Evolutionary conservation across 2,329 filamentous ascomycete species (phyloP).

Genomic region (Beauveria australis): DNA sequence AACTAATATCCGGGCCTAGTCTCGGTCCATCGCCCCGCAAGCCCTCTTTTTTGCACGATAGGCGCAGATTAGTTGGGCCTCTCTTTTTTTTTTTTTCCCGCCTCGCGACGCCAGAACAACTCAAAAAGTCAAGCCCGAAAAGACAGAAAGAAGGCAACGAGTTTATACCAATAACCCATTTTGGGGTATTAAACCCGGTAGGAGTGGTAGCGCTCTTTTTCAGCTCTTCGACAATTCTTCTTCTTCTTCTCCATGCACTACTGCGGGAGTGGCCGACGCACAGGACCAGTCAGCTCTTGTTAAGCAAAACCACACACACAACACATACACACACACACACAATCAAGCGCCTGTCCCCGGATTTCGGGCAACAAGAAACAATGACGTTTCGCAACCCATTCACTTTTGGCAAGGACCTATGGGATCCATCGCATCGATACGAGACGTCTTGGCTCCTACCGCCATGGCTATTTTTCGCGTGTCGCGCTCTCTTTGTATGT

Average conservation of each 20-base stretch:
- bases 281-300: too few species aligned
- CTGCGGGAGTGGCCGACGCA: too few species aligned
- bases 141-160: neutral
- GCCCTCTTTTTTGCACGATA: neutral
- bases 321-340: neutral
- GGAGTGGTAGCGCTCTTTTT: too few species aligned
- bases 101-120: neutral
- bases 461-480: constrained; percentile 51
- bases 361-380: neutral
- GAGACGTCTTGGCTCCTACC: constrained; percentile 75
- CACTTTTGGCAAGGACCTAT: constrained; percentile 33
- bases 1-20: too few species aligned
- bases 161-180: too few species aligned
- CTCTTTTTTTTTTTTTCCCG: too few species aligned
- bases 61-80: neutral
- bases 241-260: too few species aligned
- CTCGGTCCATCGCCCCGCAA: neutral
- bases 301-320: too few species aligned
- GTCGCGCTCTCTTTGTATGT: constrained; percentile 48
- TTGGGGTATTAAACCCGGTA: too few species aligned
- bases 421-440: constrained; percentile 57
- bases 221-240: too few species aligned
- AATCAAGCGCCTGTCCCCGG: neutral
- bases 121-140: neutral
- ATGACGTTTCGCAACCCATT: constrained; percentile 22